A percentile compares a stretch with the other conserved stretches of the same genome.
Conservation (phyloP, 2,329 filamentous ascomycete species). For the Aureobasidium sp. region DNA sequence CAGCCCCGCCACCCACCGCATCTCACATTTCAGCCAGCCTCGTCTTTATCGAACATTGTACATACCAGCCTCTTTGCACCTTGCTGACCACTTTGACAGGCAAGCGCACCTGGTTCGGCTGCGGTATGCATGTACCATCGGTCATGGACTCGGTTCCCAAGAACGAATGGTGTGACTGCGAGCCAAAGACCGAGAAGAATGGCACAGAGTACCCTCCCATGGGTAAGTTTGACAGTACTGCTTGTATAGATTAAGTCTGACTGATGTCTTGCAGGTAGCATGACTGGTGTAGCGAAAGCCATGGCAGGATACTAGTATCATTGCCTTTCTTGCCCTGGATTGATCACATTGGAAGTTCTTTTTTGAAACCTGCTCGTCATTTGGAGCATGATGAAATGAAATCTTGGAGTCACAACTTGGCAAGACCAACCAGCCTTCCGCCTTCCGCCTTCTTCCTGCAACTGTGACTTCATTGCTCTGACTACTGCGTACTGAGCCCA, state of each 20-base stretch:
- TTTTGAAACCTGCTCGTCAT: neutral
- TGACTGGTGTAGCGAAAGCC: slow-evolving; percentile 24
- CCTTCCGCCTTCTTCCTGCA: neutral
- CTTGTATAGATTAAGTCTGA: neutral
- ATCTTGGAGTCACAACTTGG: neutral
- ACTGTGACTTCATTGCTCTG: neutral
- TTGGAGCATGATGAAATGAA: neutral
- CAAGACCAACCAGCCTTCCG: neutral
- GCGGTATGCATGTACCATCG: slow-evolving; percentile 21
- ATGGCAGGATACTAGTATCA: slow-evolving; percentile 20
- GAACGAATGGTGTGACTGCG: slow-evolving; percentile 55
- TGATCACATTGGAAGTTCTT: neutral
- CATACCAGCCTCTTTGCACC: slow-evolving; percentile 8
- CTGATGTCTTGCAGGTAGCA: slow-evolving; percentile 19
- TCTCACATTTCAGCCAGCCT: slow-evolving; percentile 8
- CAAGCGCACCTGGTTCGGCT: slow-evolving; percentile 28
- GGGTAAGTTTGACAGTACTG: slow-evolving; percentile 8
- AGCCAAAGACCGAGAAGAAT: slow-evolving; percentile 52
- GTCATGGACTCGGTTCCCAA: slow-evolving; percentile 54
- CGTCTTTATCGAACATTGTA: slow-evolving; percentile 10
- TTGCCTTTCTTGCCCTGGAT: neutral
- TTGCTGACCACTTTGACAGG: slow-evolving; percentile 17
- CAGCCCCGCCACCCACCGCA: neutral
- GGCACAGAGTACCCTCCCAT: slow-evolving; percentile 14
- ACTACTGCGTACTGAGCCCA: neutral